A percentile compares a stretch with the other conserved stretches of the same genome.
Conservation (phyloP, 2,329 filamentous ascomycete genomes). For the Alternaria consortialis region DNA sequence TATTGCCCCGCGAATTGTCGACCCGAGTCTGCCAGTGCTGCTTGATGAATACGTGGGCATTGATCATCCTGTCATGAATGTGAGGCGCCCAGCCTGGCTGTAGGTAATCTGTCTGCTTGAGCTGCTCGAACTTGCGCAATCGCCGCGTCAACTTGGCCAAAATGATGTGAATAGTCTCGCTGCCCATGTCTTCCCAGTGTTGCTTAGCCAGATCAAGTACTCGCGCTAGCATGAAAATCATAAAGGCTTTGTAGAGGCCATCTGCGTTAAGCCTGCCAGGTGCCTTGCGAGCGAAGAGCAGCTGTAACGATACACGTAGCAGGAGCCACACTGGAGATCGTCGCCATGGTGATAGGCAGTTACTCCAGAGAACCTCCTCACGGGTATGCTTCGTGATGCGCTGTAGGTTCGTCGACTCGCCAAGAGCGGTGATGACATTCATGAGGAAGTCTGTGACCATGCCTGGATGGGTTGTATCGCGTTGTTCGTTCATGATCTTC, state of each 20-base stretch:
- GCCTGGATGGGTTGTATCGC: constrained; percentile 61
- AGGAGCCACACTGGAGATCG: constrained; percentile 65
- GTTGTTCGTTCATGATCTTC: constrained; percentile 50
- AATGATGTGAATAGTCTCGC: constrained; percentile 22
- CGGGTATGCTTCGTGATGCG: constrained; percentile 63
- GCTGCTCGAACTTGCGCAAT: constrained; percentile 32
- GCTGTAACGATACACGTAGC: constrained; percentile 62
- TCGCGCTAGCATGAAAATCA: constrained; percentile 62
- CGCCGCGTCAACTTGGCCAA: constrained; percentile 35
- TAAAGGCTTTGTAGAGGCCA: constrained; percentile 61
- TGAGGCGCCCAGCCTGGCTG: constrained; percentile 10
- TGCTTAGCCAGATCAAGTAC: constrained; percentile 11
- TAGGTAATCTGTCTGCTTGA: constrained; percentile 12
- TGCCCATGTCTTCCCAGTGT: constrained; percentile 10
- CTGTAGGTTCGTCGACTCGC: constrained; percentile 26
- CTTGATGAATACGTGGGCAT: constrained; percentile 20
- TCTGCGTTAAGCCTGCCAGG: background rate
- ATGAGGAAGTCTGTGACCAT: constrained; percentile 64
- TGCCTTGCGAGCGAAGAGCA: constrained; percentile 38
- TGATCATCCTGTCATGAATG: constrained; percentile 5
- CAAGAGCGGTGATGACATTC: constrained; percentile 51
- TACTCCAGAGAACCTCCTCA: constrained; percentile 62
- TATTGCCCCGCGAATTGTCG: constrained; percentile 2
- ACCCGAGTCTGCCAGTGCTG: constrained; percentile 19
- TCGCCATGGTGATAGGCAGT: constrained; percentile 57